These are phyloP conservation scores for Penicillium italicum DNA, from an alignment of 2,329 filamentous ascomycete species.

Conservation along the genomic window DNA sequence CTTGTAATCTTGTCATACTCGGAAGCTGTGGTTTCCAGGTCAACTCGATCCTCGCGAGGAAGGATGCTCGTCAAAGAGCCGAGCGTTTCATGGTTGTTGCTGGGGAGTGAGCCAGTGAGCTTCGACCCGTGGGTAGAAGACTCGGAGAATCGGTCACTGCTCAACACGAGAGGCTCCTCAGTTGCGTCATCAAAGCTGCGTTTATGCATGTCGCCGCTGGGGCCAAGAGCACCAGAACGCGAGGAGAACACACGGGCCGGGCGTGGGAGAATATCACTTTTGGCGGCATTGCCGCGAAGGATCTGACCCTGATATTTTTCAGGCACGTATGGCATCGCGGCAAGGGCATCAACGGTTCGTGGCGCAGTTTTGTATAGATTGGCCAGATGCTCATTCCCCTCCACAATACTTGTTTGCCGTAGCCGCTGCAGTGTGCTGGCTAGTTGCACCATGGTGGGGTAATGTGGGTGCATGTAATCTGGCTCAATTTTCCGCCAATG, in stretches of 20 bases:
- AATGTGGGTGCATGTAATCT: constrained; percentile 43
- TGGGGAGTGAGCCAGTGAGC: not conserved
- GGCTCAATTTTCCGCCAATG: constrained; percentile 40
- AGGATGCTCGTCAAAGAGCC: not conserved
- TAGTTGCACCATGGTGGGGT: constrained; percentile 44
- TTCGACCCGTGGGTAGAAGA: not conserved
- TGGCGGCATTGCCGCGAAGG: constrained; percentile 33
- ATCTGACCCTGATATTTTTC: constrained; percentile 43
- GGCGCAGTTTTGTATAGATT: constrained; percentile 32
- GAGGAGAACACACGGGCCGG: not conserved
- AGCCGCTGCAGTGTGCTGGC: constrained; percentile 40
- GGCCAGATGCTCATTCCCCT: constrained; percentile 31
- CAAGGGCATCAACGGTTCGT: constrained; percentile 36
- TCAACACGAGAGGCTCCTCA: not conserved
- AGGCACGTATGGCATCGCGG: constrained; percentile 38
- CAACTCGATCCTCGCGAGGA: constrained; percentile 8
- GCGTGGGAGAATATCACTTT: not conserved
- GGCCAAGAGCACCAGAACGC: constrained; percentile 13
- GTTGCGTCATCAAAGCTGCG: not conserved
- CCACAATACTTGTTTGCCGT: constrained; percentile 34
- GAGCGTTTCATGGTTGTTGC: not conserved
- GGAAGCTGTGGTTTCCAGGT: not conserved
- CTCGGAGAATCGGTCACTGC: not conserved
- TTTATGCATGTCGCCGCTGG: not conserved
- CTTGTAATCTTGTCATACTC: not conserved